These are phyloP conservation scores for Lagerstroemia speciosa DNA, from an alignment of 345 rosid species.

Conservation along the genomic window DNA sequence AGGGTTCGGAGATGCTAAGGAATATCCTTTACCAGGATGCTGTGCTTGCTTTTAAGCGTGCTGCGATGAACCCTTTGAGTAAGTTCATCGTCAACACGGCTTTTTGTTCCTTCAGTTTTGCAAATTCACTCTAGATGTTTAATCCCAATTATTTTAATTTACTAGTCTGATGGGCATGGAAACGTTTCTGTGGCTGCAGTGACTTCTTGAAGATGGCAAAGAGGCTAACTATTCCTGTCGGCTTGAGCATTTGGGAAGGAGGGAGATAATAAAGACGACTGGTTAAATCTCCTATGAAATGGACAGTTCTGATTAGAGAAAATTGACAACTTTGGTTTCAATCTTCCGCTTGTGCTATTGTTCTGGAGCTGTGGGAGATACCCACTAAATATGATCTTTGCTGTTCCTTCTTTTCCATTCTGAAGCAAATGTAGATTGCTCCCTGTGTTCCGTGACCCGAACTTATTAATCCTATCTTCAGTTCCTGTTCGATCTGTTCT, in stretches of 20 bases:
- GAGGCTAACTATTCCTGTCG: slow-evolving; percentile 61
- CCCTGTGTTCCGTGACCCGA: not conserved
- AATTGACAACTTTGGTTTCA: not conserved
- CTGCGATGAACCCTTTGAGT: slow-evolving; percentile 83
- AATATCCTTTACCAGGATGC: slow-evolving; percentile 60
- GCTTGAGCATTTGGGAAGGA: slow-evolving; percentile 45
- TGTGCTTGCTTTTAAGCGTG: slow-evolving; percentile 44
- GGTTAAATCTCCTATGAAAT: not conserved
- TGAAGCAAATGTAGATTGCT: not conserved
- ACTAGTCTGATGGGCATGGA: slow-evolving; percentile 2
- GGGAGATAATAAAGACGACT: slow-evolving; percentile 4
- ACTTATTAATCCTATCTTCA: not conserved
- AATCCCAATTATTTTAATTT: not conserved
- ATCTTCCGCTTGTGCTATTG: not conserved
- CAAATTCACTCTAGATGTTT: not conserved
- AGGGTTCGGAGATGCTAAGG: slow-evolving; percentile 54
- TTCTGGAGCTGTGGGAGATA: not conserved
- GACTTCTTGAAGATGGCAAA: slow-evolving; percentile 77
- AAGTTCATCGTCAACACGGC: not conserved
- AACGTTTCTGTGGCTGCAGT: slow-evolving; percentile 28
- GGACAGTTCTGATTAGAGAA: not conserved
- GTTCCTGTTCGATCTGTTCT: not conserved
- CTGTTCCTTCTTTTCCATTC: not conserved
- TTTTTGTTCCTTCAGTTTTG: not conserved
- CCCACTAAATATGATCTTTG: not conserved